Evolutionary conservation across 2,329 filamentous ascomycete species (phyloP), one percentile per base, ranked within the genome.

Genomic region (Leptoxyphium fumago): DNA sequence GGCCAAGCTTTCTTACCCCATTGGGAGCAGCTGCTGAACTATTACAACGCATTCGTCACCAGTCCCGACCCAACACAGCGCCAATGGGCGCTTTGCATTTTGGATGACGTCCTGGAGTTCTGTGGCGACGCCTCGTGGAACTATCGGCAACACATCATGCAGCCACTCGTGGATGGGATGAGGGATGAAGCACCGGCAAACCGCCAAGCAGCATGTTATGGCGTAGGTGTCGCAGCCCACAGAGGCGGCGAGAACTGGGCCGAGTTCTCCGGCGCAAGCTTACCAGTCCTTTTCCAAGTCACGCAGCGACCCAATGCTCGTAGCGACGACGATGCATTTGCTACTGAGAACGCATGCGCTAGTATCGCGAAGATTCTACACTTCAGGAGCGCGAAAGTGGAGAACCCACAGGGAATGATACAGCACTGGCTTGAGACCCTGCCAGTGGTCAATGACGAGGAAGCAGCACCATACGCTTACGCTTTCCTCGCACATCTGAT

Each of bases 81-180:
- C 45, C 91, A 98, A 62, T 98, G 91, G 91, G 89, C 87, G n/a
- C 75, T 98, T 43, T 98, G 91, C 70, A 95, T 98, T 54, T 86
- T 95, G 72, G 91, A 98, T 58, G 91, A 98, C 61, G 89, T 98
- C 30, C 75, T 98, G 30, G 91, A 98, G 63, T 98, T 96, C 69
- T 96, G 88, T 61, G 88, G 89, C 1, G 75, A 81, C 0, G 80
- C 94, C 54, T 93, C 85, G 55, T 89, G 82, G 70, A 78, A 81
- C 52, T 98, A 94, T 61, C 80, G 82, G 57, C 77, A 80, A 53
- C 80, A 88, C 58, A 94, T 98, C 55, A 79, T 88, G 45, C 79
- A 87, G 55, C 88, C 91, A 10, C 75, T 98, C 34, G 73, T 94
- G 39, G 78, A 84, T 47, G 91, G 91, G 39, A 85, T 94, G 70